Conservation (phyloP, 164 flowering plant species). For the Euptelea pleiosperma region DNA sequence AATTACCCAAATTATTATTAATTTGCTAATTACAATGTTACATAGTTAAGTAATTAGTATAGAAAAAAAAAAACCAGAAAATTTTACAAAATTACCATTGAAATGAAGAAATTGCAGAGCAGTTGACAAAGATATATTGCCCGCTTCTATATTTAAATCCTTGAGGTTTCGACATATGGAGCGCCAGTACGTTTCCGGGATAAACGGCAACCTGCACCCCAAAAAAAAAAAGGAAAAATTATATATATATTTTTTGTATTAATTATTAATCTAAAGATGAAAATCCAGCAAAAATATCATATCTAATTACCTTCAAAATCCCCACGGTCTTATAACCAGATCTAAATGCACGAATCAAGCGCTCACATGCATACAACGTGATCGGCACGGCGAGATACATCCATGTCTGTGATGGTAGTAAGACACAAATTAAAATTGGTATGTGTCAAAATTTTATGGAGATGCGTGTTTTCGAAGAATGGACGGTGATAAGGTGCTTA, state of each 20-base stretch:
- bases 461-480: too few species aligned
- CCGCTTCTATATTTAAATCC: conserved; percentile 66
- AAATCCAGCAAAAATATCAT: too few species aligned
- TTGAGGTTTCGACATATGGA: conserved; percentile 60
- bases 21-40: too few species aligned
- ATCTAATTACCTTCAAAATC: conserved; percentile 53
- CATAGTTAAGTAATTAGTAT: too few species aligned
- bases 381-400: conserved; percentile 56
- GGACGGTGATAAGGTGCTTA: conserved; percentile 30
- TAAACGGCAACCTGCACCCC: conserved; percentile 54
- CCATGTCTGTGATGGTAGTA: conserved; percentile 69
- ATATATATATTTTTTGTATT: too few species aligned
- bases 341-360: conserved; percentile 43
- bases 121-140: conserved; percentile 60
- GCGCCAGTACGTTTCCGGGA: conserved; percentile 56
- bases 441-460: too few species aligned
- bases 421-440: too few species aligned
- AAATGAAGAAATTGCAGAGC: conserved; percentile 54
- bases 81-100: conserved; percentile 37
- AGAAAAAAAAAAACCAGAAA: neutral
- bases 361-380: conserved; percentile 39
- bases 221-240: neutral
- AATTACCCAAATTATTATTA: too few species aligned
- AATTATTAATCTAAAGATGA: too few species aligned
- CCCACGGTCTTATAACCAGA: conserved; percentile 42